Conservation (phyloP, 192 early-diverging fungal species). For the Backusella luteola region DNA sequence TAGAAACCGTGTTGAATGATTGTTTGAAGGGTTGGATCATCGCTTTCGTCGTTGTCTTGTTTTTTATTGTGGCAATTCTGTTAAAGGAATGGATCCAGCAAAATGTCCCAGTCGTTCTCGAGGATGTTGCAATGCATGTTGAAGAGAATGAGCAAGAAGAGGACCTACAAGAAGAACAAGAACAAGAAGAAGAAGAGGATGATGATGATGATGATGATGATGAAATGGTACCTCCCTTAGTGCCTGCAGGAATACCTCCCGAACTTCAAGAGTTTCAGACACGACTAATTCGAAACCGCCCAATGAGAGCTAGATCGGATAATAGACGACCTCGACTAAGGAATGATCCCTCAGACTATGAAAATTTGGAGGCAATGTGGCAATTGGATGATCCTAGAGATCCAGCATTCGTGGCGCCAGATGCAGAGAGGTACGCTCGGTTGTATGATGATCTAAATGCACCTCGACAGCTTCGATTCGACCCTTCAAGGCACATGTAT, state of each 20-base stretch:
- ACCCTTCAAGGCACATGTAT: background rate
- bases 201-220: background rate
- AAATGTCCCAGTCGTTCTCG: slow-evolving; percentile 53
- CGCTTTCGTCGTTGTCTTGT: slow-evolving; percentile 68
- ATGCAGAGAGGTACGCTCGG: background rate
- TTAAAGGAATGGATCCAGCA: slow-evolving; percentile 88
- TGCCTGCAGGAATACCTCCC: background rate
- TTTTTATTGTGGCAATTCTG: slow-evolving; percentile 74
- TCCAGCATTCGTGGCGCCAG: background rate
- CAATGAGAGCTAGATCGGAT: background rate
- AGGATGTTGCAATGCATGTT: background rate
- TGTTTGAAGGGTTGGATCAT: slow-evolving; percentile 88
- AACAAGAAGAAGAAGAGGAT: background rate
- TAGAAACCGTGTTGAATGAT: slow-evolving; percentile 55
- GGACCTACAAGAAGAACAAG: background rate
- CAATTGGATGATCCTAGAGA: background rate
- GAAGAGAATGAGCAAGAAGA: background rate
- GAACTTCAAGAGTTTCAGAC: background rate
- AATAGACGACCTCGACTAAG: background rate
- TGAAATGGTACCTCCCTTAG: background rate
- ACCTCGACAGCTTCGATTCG: background rate
- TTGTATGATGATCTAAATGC: background rate
- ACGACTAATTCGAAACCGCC: too few species aligned
- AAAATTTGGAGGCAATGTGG: background rate
- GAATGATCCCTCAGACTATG: background rate